phyloP scores from a whole-genome alignment of 2,329 filamentous ascomycete species.

The Hymenoscyphus albidus region DNA sequence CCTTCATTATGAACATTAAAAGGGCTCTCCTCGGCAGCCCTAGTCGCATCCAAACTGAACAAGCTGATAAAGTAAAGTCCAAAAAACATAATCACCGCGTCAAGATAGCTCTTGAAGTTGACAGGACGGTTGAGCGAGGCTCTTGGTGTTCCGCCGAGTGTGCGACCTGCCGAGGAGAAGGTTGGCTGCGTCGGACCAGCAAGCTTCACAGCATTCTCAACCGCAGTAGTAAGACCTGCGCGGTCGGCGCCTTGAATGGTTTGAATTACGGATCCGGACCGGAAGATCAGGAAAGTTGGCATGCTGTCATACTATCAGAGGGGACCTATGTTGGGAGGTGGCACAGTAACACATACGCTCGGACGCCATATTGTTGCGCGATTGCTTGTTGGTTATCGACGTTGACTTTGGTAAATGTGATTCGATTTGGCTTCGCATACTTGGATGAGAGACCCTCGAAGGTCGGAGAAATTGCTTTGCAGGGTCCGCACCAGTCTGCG shows the following conservation, averaged over 20 bases:
- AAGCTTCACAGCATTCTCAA: conserved; percentile 65
- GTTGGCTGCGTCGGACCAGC: conserved; percentile 40
- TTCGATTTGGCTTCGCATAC: conserved; percentile 73
- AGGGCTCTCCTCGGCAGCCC: conserved; percentile 54
- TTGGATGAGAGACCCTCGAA: conserved; percentile 81
- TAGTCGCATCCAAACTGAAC: conserved; percentile 62
- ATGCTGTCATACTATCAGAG: conserved; percentile 46
- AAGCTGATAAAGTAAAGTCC: conserved; percentile 59
- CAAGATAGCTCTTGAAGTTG: conserved; percentile 45
- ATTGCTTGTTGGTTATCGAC: conserved; percentile 79
- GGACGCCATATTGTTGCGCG: conserved; percentile 71
- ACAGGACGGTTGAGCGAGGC: conserved; percentile 27
- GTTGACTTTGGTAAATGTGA: conserved; percentile 91
- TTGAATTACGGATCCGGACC: conserved; percentile 66
- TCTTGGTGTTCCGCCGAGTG: conserved; percentile 45
- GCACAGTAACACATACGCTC: conserved; percentile 51
- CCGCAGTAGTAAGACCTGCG: conserved; percentile 67
- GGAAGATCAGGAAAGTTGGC: conserved; percentile 93
- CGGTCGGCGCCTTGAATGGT: conserved; percentile 81
- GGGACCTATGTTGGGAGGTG: background rate
- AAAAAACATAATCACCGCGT: conserved; percentile 51
- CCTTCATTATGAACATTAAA: conserved; percentile 47
- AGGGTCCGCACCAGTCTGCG: conserved; percentile 92
- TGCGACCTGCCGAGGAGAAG: conserved; percentile 55
- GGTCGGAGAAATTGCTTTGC: conserved; percentile 84